Evolutionary conservation across 1,139 yeast species (phyloP).

Genomic region (Protomyces arabidopsidicola): DNA sequence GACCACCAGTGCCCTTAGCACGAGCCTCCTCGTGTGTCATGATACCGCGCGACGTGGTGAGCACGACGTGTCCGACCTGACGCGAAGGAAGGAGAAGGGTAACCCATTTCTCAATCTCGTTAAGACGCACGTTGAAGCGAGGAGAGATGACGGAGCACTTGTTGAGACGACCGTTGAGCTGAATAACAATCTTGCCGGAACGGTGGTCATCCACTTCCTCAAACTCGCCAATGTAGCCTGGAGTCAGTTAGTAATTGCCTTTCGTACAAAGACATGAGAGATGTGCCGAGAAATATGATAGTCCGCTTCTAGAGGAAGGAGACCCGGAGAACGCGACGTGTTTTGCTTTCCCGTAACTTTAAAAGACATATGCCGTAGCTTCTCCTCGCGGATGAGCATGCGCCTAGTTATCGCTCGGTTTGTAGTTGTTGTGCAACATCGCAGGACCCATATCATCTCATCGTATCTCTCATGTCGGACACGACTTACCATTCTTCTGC

Average conservation of each 20-base stretch:
- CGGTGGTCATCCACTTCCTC: conserved; percentile 99
- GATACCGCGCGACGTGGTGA: conserved; percentile 98
- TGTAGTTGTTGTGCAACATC: not conserved
- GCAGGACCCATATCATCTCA: not conserved
- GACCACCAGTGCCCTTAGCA: conserved; percentile 99
- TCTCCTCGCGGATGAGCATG: conserved; percentile 28
- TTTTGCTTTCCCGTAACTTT: conserved; percentile 14
- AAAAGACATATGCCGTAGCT: conserved; percentile 26
- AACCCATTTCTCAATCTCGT: conserved; percentile 96
- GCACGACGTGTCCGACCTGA: conserved; percentile 95
- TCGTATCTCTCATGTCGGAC: conserved; percentile 4
- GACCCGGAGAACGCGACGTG: conserved; percentile 28
- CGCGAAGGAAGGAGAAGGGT: conserved; percentile 96
- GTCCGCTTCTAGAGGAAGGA: conserved; percentile 25
- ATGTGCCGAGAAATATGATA: conserved; percentile 28
- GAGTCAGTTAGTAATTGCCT: conserved; percentile 21
- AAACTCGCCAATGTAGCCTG: conserved; percentile 96
- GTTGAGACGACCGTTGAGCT: conserved; percentile 96
- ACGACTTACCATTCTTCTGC: conserved; percentile 82
- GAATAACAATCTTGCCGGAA: conserved; percentile 95
- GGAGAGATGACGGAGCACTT: conserved; percentile 98
- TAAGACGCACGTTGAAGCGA: conserved; percentile 92
- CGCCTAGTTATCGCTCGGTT: conserved; percentile 29
- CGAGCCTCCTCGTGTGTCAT: conserved; percentile 99
- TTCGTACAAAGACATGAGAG: conserved; percentile 13